Base-by-base conservation (phyloP, 2,329 filamentous ascomycete genomes). In the Colletotrichum tropicale region DNA sequence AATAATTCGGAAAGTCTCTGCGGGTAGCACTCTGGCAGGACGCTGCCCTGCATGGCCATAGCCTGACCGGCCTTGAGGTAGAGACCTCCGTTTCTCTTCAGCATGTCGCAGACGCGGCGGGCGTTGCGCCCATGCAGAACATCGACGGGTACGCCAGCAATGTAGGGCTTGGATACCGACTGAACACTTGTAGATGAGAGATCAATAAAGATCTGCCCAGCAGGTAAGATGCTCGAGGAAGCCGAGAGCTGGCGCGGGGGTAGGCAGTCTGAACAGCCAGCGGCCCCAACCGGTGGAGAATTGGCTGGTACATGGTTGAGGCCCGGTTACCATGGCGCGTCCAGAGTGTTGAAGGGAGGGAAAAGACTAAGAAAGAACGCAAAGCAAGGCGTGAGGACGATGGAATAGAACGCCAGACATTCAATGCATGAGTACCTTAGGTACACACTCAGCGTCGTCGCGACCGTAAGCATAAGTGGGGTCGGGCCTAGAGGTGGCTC, bases 1-100 rank as follows among this genome's bases (percentile, higher is more conserved):
- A 94, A 94, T 90, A 94, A 93, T 75, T 89, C 87, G 9, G 89
- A 86, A 79, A 94, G 94, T 91, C 93, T 93, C 77, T 90, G 89
- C 83, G 93, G 92, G 77, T 94, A 94, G 78, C 93, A 90, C 0
- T 91, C 91, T 6, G 92, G 92, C 48, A 94, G 82, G 15, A 94
- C 90, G 0, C 92, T 92, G 48, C 90, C 91, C 84, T 94, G 92
- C 92, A 94, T 94, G 5, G 92, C 92, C 76, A 94, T 92, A 8
- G 92, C 92, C 84, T 94, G 92, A 1, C 92, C 92, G 64, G 94
- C 94, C 85, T 94, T 94, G 78, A 94, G 83, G 80, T 94, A 94
- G 8, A 94, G 84, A 1, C 93, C 92, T 38, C 92, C 92, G 88
- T 94, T 94, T 38, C 88, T 84, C 30, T 91, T 86, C 75, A 94